Percentiles rank a stretch among this genome's conserved stretches.
phyloP scores from a whole-genome alignment of 345 rosid species.

The Pistacia atlantica region DNA sequence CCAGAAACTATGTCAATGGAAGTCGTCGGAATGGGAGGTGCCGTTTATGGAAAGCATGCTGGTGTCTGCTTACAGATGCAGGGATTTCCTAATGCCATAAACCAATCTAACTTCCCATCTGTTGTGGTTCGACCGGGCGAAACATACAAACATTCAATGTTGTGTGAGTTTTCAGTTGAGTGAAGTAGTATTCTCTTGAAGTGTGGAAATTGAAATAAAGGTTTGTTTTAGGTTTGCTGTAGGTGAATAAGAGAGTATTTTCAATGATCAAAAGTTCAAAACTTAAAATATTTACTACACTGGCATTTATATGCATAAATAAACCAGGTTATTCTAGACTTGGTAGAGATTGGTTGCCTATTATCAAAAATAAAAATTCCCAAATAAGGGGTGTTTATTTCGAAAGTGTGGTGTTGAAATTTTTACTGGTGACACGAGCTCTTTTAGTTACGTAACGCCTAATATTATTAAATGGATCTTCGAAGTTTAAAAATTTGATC shows the following conservation, averaged over 20 bases:
- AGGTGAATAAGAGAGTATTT: neutral
- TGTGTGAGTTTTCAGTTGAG: conserved; percentile 74
- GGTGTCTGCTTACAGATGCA: conserved; percentile 92
- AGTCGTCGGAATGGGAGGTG: conserved; percentile 71
- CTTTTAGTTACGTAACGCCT: too few relatives aligned
- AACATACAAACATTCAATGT: conserved; percentile 75
- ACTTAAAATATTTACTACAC: conserved; percentile 1
- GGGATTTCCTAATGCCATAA: conserved; percentile 87
- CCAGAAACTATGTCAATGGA: conserved; percentile 85
- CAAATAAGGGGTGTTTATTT: too few relatives aligned
- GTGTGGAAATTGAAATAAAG: conserved; percentile 16
- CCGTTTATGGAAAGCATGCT: conserved; percentile 76
- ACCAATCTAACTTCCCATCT: conserved; percentile 78
- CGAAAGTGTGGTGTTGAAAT: too few relatives aligned
- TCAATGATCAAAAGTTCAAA: neutral
- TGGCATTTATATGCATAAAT: neutral
- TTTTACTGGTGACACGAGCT: too few relatives aligned
- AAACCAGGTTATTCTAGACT: neutral
- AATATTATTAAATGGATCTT: too few relatives aligned
- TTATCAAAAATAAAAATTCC: too few relatives aligned
- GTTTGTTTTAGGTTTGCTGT: conserved; percentile 2
- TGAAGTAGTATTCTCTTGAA: conserved; percentile 22
- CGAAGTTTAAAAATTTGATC: too few relatives aligned
- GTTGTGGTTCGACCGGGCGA: conserved; percentile 80
- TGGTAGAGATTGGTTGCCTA: too few relatives aligned